These are phyloP conservation scores for Cytospora piceae DNA, from an alignment of 2,329 filamentous ascomycete species.

Conservation along the genomic window DNA sequence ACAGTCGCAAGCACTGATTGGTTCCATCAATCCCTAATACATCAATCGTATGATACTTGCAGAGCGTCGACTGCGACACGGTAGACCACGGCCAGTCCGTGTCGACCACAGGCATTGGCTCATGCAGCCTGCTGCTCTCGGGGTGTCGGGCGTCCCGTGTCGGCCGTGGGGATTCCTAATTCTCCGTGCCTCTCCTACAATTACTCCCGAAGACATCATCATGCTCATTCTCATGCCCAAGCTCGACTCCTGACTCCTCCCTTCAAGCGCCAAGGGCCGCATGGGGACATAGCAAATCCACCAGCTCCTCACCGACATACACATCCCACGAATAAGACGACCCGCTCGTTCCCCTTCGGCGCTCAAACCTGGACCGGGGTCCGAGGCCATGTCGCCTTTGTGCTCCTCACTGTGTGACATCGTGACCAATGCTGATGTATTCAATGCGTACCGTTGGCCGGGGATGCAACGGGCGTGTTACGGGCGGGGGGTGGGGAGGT, in stretches of 20 bases:
- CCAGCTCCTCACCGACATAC: too few species aligned
- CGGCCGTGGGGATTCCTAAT: too few species aligned
- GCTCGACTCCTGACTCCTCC: neutral
- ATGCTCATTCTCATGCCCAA: neutral
- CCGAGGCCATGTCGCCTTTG: neutral
- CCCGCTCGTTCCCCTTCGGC: too few species aligned
- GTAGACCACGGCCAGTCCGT: neutral
- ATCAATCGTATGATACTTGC: neutral
- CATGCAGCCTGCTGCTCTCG: neutral
- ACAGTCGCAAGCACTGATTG: too few species aligned
- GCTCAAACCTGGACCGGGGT: neutral
- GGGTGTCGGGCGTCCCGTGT: too few species aligned
- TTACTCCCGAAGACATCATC: neutral
- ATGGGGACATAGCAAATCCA: too few species aligned
- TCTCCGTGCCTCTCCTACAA: too few species aligned
- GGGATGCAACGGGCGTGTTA: too few species aligned
- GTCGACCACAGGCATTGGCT: neutral
- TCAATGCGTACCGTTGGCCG: neutral
- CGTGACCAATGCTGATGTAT: neutral
- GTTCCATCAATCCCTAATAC: neutral
- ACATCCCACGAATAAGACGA: neutral
- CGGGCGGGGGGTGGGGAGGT: neutral
- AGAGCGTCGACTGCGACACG: neutral
- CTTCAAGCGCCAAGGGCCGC: too few species aligned
- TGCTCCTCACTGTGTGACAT: neutral